Conservation (phyloP, 352 stramenopile genomes). For the Globisporangium paddicum region DNA sequence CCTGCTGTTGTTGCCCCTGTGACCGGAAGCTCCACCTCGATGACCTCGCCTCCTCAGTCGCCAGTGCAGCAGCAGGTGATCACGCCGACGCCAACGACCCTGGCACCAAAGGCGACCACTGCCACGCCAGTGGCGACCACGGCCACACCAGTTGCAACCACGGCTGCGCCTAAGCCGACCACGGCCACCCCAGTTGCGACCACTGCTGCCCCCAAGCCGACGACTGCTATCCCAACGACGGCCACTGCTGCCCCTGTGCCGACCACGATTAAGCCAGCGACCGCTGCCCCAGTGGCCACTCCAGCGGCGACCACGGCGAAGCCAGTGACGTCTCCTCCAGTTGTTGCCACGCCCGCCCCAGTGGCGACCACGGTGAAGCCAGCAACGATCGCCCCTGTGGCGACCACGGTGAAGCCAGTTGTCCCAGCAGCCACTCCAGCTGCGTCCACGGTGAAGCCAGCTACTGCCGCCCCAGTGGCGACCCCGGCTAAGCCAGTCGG, state of each 20-base stretch:
- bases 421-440: not conserved
- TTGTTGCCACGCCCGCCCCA: conserved; percentile 4
- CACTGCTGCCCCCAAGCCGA: conserved; percentile 9
- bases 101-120: conserved; percentile 4
- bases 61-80: not conserved
- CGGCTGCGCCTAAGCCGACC: not conserved
- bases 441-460: not conserved
- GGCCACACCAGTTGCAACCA: not conserved
- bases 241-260: conserved; percentile 6
- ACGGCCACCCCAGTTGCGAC: conserved; percentile 6
- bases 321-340: conserved; percentile 9
- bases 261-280: not conserved
- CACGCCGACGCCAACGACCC: conserved; percentile 1
- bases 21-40: not conserved
- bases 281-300: conserved; percentile 10
- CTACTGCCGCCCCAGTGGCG: not conserved
- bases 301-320: conserved; percentile 1
- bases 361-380: conserved; percentile 1
- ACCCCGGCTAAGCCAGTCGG: not conserved
- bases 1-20: not conserved
- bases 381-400: conserved; percentile 3
- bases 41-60: not conserved
- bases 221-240: not conserved
- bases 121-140: conserved; percentile 17
- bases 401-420: conserved; percentile 4